Evolutionary conservation across 148 eudicot species (phyloP), one percentile per base, ranked within the genome.

Genomic region (Silene conica): DNA sequence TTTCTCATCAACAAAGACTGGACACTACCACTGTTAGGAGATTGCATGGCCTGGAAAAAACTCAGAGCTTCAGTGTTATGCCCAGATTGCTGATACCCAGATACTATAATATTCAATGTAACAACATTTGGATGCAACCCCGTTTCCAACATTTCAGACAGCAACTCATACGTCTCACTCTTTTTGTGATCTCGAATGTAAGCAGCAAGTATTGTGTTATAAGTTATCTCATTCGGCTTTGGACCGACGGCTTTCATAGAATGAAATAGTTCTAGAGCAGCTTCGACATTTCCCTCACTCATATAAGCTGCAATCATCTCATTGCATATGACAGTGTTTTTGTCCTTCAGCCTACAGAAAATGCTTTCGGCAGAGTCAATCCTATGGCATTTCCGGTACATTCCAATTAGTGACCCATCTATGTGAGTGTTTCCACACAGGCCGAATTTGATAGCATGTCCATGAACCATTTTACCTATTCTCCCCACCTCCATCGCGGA

Each of bases 401-500:
- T 82, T 74, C 82, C 68, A 26, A 84, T 78, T 63, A 86, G 69
- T 66, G 85, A 86, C 45, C 87, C 86, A 10, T 65, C 83, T 45
- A 82, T 76, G 67, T 83, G 83, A 78, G 69, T 76, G 73, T 84
- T 77, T 3, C 65, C 31, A 28, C 61, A 67, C 56, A 86, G 74
- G 20, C 78, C 81, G 43, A 67, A 59, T 77, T 86, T 84, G 23
- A 88, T 21, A 56, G 86, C 77, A 76, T 77, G 80, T 63, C 84
- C 86, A 75, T 86, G 93, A 77, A 89, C 79, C 89, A 85, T 87
- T 82, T 79, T 84, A 60, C 89, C 91, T 69, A 14, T 48, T 60
- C 63, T 74, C 50, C 59, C 71, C 63, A 79, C 20, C 54, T 75
- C 66, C 70, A 80, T 61, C 3, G 80, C 80, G 6, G 87, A 84